Base-by-base conservation (phyloP, 116 monocot species). In the Zostera marina region DNA sequence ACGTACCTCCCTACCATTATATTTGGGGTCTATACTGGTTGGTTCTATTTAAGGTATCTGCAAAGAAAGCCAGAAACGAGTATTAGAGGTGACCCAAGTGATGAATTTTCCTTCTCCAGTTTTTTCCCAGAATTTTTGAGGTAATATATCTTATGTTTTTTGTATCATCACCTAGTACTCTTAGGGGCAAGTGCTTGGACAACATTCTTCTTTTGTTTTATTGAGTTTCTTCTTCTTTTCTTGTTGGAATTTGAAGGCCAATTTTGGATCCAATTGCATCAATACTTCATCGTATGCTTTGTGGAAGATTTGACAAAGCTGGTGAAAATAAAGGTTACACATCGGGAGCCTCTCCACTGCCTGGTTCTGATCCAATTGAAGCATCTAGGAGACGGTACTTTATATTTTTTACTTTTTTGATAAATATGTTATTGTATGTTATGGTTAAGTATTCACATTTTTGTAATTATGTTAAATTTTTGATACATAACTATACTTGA, bases 1-100 rank as follows among this genome's bases (percentile, higher is more conserved):
- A 66, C 79, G 21, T 81, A 72, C 47, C 64, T 84, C 38, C 84
- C 90, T 61, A 81, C 68, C 43, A 47, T 88, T 32, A 48, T 84
- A 65, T 88, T 83, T 84, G 94, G 94, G 25, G 76, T 75, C 22
- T 94, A 94, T 59, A 77, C 70, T 47, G 73, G 94, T 64, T 94
- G 94, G 94, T 73, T 94, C 51, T 94, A 94, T 73, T 70, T 94
- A 64, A 68, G 94, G 1, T 94, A 88, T 64, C 79, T 94, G 41
- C 94, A 94, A 74, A 88, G 43, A 75, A 84, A 65, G 19, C 84
- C 84, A 60, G 83, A 77, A 77, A 79, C 82, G 58, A 73, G 75
- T 46, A 74, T 94, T 19, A 84, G 73, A 66, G 88, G 94, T 22
- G 94, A 94, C 66, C 88, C 88, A 57, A 94, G 88, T 72, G 94